Conservation (phyloP, 371 early-diverging fungal species). For the Mortierella sp. region DNA sequence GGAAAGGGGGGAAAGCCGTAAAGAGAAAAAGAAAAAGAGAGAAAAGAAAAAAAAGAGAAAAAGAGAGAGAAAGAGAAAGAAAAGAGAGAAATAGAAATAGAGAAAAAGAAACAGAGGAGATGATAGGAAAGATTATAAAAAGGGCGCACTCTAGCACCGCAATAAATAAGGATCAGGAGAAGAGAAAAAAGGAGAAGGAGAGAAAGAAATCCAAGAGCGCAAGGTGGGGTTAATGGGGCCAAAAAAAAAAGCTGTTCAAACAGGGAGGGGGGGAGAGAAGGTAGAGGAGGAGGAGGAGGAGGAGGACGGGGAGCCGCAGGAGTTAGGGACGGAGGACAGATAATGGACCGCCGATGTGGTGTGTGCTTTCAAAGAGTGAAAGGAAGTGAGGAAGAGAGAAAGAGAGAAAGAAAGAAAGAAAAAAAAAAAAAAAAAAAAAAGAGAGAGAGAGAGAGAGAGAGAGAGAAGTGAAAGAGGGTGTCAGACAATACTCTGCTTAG, state of each 20-base stretch:
- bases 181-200: slow-evolving; percentile 2
- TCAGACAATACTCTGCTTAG: too few relatives aligned
- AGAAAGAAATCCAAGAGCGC: too few relatives aligned
- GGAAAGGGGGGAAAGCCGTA: slow-evolving; percentile 2
- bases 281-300: not conserved
- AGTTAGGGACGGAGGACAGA: too few relatives aligned
- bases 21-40: not conserved
- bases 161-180: too few relatives aligned
- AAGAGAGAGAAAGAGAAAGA: slow-evolving; percentile 3
- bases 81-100: not conserved
- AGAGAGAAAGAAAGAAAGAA: not conserved
- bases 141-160: too few relatives aligned
- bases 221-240: too few relatives aligned
- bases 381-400: not conserved
- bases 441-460: not conserved
- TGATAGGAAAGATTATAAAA: not conserved
- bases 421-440: not conserved
- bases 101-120: not conserved
- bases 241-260: too few relatives aligned
- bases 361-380: not conserved
- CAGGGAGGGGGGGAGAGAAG: not conserved
- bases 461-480: not conserved
- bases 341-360: not conserved
- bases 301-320: not conserved
- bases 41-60: slow-evolving; percentile 10